Conservation (phyloP, 768 basidiomycete species). For the Boletus coccyginus region DNA sequence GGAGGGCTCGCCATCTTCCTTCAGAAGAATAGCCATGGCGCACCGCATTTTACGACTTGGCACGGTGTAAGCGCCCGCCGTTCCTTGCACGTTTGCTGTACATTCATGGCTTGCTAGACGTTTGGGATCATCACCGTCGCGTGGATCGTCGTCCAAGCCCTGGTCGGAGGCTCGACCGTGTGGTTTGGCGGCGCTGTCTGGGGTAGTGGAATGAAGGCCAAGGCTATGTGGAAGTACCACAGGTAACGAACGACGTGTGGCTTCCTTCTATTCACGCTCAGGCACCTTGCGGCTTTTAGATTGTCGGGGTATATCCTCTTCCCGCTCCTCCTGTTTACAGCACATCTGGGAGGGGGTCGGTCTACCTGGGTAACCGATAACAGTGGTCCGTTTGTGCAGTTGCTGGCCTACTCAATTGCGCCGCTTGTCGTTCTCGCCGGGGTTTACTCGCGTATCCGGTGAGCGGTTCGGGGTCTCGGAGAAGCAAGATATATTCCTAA, state of each 20-base stretch:
- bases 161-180: constrained; percentile 70
- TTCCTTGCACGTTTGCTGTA: not conserved
- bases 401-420: constrained; percentile 54
- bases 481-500: not conserved
- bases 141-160: constrained; percentile 61
- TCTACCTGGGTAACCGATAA: constrained; percentile 54
- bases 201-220: constrained; percentile 71
- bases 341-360: constrained; percentile 68
- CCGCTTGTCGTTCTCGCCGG: constrained; percentile 45
- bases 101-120: constrained; percentile 36
- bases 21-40: constrained; percentile 53
- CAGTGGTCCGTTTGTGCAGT: constrained; percentile 37
- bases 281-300: constrained; percentile 32
- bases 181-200: constrained; percentile 71
- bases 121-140: constrained; percentile 50
- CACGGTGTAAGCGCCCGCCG: constrained; percentile 55
- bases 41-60: constrained; percentile 67
- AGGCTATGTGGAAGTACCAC: constrained; percentile 82
- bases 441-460: constrained; percentile 54
- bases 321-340: constrained; percentile 56
- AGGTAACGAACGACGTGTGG: constrained; percentile 39
- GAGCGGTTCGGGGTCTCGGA: constrained; percentile 10
- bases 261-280: constrained; percentile 1
- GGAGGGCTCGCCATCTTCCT: constrained; percentile 62
- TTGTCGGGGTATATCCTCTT: constrained; percentile 74